Evolutionary conservation across 495 filamentous ascomycete genomes (phyloP).

Genomic region (Astrothelium subdiscretum): DNA sequence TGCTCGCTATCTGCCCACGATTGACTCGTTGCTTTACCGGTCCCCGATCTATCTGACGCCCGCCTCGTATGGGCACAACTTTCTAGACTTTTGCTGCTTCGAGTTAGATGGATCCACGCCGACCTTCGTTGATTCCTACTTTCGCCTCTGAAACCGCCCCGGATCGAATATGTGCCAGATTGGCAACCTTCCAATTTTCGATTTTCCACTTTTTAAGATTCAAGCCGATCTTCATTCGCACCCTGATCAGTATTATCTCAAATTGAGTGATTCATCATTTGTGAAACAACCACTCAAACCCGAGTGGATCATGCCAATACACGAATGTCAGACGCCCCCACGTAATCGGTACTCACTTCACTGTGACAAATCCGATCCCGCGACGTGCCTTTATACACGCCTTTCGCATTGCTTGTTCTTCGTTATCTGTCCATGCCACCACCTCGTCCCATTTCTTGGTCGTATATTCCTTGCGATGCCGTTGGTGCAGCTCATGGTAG

Average conservation of each 20-base stretch:
- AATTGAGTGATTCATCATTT: too few relatives aligned
- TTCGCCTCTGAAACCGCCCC: background rate
- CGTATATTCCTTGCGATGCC: slow-evolving; percentile 65
- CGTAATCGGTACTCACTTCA: slow-evolving; percentile 42
- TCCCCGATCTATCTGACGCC: background rate
- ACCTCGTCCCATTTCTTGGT: slow-evolving; percentile 79
- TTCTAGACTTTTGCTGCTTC: background rate
- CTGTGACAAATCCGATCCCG: slow-evolving; percentile 70
- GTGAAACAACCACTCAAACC: background rate
- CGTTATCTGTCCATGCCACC: slow-evolving; percentile 82
- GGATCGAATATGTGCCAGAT: background rate
- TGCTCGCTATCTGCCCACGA: background rate
- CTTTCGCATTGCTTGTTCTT: slow-evolving; percentile 65
- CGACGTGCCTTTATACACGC: slow-evolving; percentile 59
- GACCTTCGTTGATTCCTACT: too few relatives aligned
- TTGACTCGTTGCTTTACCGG: too few relatives aligned
- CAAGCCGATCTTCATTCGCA: too few relatives aligned
- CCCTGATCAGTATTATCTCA: too few relatives aligned
- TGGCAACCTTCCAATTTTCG: background rate
- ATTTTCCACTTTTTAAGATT: background rate
- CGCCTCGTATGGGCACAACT: background rate
- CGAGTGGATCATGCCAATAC: slow-evolving; percentile 2
- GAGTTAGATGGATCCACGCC: background rate
- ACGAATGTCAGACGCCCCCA: slow-evolving; percentile 11
- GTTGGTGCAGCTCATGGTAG: slow-evolving; percentile 59